Base-by-base conservation (phyloP, 306 rosid genomes). In the Castanea sativa region DNA sequence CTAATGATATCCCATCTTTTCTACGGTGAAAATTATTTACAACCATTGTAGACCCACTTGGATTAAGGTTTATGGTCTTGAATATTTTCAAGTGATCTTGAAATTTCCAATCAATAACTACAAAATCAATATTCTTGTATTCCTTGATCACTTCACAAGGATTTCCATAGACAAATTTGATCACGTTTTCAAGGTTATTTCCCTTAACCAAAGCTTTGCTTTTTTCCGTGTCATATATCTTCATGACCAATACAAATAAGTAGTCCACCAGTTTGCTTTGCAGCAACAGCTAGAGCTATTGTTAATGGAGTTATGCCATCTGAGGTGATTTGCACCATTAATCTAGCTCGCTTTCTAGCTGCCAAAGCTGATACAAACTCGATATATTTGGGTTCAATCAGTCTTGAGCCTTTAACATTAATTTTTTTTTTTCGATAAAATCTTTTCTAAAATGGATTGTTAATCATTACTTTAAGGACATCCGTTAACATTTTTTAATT, bases 291-390 rank as follows among this genome's bases (percentile, higher is more conserved):
- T 5, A 77, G 85, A 10, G 82, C 65, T 25, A 55, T 32, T 19
- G 82, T 77, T 32, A 77, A 43, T 13, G 76, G 79, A n/a, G 82
- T 65, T 78, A 73, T 58, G 10, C 71, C 75, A 29, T 72, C 64
- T 0, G 82, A 69, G n/a, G 75, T 65, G 71, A 77, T 38, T 51
- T 82, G 75, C 73, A 77, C 63, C 65, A 78, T 73, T 49, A 73
- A 23, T 51, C 72, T 77, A 15, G 82, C 85, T 33, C 72, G 70
- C 20, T 73, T 82, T 68, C 85, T 76, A 2, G 82, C 82, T 29
- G 85, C 85, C 71, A 82, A 73, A 27, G 82, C 85, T 18, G 82
- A 43, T 63, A 82, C 18, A 12, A 77, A 78, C 30, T 82, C 82
- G 33, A 57, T 16, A 19, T 78, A 29, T 55, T 74, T 76, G 14